These are phyloP conservation scores for Puccinellia tenuiflora DNA, from an alignment of 176 grass and related monocot species.

Conservation along the genomic window DNA sequence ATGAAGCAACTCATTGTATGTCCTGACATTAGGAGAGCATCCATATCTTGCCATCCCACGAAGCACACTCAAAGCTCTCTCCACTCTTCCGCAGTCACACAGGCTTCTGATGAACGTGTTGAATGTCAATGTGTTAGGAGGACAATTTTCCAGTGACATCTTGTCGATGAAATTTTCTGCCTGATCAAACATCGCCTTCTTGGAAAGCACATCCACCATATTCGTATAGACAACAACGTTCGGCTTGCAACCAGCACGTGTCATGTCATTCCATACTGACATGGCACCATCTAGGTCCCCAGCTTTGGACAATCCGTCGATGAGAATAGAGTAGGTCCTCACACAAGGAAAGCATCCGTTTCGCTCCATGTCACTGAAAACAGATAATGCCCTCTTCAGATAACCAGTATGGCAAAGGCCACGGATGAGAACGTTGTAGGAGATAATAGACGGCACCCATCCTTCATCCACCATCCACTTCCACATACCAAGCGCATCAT, in stretches of 20 bases:
- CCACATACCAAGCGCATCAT: slow-evolving; percentile 64
- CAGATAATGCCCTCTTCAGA: slow-evolving; percentile 32
- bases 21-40: slow-evolving; percentile 53
- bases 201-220: slow-evolving; percentile 69
- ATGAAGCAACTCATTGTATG: slow-evolving; percentile 71
- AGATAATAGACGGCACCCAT: slow-evolving; percentile 46
- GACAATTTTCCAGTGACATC: slow-evolving; percentile 58
- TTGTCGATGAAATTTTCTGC: slow-evolving; percentile 56
- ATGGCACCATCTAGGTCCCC: slow-evolving; percentile 59
- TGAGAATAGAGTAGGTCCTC: slow-evolving; percentile 61
- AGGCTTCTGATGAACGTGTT: slow-evolving; percentile 68
- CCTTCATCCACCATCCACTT: slow-evolving; percentile 60
- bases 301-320: slow-evolving; percentile 68
- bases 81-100: slow-evolving; percentile 54
- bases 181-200: slow-evolving; percentile 71
- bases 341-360: slow-evolving; percentile 47
- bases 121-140: slow-evolving; percentile 69
- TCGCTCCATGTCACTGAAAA: slow-evolving; percentile 50
- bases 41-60: slow-evolving; percentile 55
- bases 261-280: slow-evolving; percentile 68
- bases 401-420: slow-evolving; percentile 55
- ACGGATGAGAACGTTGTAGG: slow-evolving; percentile 74
- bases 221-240: slow-evolving; percentile 82
- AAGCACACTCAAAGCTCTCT: slow-evolving; percentile 46
- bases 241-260: slow-evolving; percentile 55